phyloP scores from a whole-genome alignment of 2,329 filamentous ascomycete genomes.

The Aspergillus alliaceus region DNA sequence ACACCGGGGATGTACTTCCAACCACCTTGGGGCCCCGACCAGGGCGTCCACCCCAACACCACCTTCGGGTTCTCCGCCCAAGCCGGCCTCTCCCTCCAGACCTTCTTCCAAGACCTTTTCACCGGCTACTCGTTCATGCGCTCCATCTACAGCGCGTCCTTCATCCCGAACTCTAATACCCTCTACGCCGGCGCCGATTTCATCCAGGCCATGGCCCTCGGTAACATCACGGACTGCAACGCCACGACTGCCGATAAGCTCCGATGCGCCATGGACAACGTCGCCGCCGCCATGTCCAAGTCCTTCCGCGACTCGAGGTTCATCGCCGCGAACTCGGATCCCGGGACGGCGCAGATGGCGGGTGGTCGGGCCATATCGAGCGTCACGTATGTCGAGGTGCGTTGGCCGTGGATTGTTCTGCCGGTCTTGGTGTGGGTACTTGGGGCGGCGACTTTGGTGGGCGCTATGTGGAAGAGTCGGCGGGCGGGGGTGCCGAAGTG shows the following conservation, averaged over 20 bases:
- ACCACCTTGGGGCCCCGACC: not conserved
- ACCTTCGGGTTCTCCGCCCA: not conserved
- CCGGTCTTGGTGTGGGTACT: constrained; percentile 15
- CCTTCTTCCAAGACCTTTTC: not conserved
- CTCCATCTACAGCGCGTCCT: not conserved
- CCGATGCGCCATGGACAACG: constrained; percentile 8
- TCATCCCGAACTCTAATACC: not conserved
- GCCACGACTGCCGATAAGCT: not conserved
- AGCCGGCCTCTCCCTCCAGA: not conserved
- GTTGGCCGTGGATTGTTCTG: constrained; percentile 15
- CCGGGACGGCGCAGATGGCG: not conserved
- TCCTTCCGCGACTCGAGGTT: constrained; percentile 9
- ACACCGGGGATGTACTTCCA: not conserved
- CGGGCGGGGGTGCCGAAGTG: not conserved
- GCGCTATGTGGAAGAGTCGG: constrained; percentile 10
- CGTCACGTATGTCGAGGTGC: constrained; percentile 4
- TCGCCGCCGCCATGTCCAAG: constrained; percentile 11
- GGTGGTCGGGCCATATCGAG: not conserved
- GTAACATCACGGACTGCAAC: not conserved
- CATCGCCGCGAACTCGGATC: not conserved
- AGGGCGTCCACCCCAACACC: not conserved
- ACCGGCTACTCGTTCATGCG: not conserved
- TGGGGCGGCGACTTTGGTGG: constrained; percentile 5
- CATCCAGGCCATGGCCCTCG: not conserved
- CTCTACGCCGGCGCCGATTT: not conserved